phyloP scores from a whole-genome alignment of 257 asterid species.

The Solanum chaucha region DNA sequence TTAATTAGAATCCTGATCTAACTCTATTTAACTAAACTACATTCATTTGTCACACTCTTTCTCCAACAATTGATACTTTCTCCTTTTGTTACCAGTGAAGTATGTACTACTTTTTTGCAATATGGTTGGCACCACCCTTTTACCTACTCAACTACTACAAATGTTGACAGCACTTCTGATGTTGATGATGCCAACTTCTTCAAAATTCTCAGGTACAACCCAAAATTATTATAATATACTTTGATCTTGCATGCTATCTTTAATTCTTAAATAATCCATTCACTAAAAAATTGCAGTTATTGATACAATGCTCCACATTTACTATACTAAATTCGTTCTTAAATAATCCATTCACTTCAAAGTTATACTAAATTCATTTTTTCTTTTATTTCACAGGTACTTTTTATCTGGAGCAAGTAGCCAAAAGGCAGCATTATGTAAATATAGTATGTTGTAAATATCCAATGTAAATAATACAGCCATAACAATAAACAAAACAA shows the following conservation, averaged over 20 bases:
- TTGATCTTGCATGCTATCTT: not conserved
- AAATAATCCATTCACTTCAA: too few relatives aligned
- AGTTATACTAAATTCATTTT: too few relatives aligned
- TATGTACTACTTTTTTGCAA: not conserved
- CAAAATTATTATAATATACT: not conserved
- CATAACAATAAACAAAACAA: not conserved
- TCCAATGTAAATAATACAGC: too few relatives aligned
- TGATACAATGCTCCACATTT: too few relatives aligned
- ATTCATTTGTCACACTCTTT: not conserved
- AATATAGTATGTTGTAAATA: not conserved
- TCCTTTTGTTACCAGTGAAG: not conserved
- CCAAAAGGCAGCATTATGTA: not conserved
- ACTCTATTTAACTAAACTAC: too few relatives aligned
- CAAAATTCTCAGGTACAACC: not conserved
- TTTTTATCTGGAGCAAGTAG: not conserved
- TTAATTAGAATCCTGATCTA: not conserved
- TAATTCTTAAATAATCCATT: too few relatives aligned
- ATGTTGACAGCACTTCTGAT: not conserved
- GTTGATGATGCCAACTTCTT: not conserved
- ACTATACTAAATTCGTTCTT: too few relatives aligned
- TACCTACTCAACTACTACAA: not conserved
- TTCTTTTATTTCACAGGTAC: too few relatives aligned
- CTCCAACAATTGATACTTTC: too few relatives aligned
- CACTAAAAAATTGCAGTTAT: too few relatives aligned
- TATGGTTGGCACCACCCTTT: not conserved